phyloP scores from a whole-genome alignment of 2,329 filamentous ascomycete genomes.

The Monilinia aucupariae region DNA sequence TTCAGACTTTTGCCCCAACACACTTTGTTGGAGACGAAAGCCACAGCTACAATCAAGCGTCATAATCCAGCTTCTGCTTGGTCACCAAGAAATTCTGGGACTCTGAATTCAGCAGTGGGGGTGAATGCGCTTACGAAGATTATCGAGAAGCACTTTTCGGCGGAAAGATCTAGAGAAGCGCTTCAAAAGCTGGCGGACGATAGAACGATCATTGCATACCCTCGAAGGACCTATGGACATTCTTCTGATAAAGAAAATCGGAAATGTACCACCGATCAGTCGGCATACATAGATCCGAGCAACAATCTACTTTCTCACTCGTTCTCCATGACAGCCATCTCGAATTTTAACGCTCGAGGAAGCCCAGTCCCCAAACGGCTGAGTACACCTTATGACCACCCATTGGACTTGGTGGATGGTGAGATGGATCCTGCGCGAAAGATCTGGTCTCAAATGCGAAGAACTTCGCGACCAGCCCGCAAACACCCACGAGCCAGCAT shows the following conservation, averaged over 20 bases:
- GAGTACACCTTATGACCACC: constrained; percentile 12
- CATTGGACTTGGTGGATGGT: not conserved
- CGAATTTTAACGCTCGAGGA: constrained; percentile 1
- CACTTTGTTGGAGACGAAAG: constrained; percentile 50
- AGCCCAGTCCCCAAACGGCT: not conserved
- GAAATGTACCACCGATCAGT: not conserved
- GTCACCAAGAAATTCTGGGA: constrained; percentile 42
- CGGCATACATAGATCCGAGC: not conserved
- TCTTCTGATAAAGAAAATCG: constrained; percentile 12
- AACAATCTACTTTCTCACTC: constrained; percentile 4
- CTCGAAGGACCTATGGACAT: constrained; percentile 13
- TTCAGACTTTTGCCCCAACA: constrained; percentile 37
- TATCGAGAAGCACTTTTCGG: constrained; percentile 28
- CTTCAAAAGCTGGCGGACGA: constrained; percentile 24
- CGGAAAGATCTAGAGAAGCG: constrained; percentile 24
- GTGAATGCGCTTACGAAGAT: constrained; percentile 27
- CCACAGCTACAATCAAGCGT: constrained; percentile 46
- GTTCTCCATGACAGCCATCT: constrained; percentile 11
- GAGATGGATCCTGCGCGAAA: constrained; percentile 33
- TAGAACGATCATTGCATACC: constrained; percentile 18
- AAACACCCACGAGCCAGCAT: constrained; percentile 23
- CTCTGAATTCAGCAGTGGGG: constrained; percentile 31
- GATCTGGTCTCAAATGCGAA: constrained; percentile 35
- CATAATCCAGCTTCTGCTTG: constrained; percentile 46
- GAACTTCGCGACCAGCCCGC: constrained; percentile 24